Evolutionary conservation across 768 basidiomycete genomes (phyloP), one percentile per base, ranked within the genome.

Genomic region (Mycena capillaripes): DNA sequence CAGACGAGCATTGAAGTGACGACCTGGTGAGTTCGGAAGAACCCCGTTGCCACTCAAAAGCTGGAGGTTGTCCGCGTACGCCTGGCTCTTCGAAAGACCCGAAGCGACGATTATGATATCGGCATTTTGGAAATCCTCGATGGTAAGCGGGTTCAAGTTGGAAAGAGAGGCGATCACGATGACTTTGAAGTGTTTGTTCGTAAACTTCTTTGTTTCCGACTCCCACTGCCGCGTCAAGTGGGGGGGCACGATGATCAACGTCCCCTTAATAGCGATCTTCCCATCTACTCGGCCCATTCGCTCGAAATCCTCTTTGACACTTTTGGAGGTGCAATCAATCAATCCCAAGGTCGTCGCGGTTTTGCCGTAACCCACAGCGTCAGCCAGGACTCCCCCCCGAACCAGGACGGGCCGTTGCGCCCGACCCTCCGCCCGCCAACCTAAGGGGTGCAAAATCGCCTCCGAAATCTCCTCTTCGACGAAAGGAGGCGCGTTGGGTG

Each of bases 301-400:
- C 32, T 86, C 80, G 73, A 93, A 90, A 73, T 94, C 93, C 71
- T 88, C 84, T 65, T 84, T 81, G 58, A 92, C 89, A 21, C 82
- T 81, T 74, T 89, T 87, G 23, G 84, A 82, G 25, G 91, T 86
- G 77, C 92, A 92, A 77, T 96, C 94, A 72, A 98, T 93, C 70
- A 98, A 87, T 23, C 93, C 97, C 32, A 98, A 88, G 3, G 95
- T 96, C 74, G 98, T 97, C 25, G 96, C 97, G 0, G 97, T 98
- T 84, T 98, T 98, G 21, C 97, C 97, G 78, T 98, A 98, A 60
- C 97, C 97, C 71, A 98, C 97, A 83, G 97, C 93, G 77, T 98
- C 97, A 16, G 97, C 97, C 53, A 98, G 89, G 57, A 98, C 97
- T 14, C 97, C 97, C 21, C 97, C 97, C 65, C 94, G 88, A 48